A percentile compares a stretch with the other conserved stretches of the same genome.
Evolutionary conservation across 805 yeast species (phyloP).

Genomic region (Lachancea nothofagi): DNA sequence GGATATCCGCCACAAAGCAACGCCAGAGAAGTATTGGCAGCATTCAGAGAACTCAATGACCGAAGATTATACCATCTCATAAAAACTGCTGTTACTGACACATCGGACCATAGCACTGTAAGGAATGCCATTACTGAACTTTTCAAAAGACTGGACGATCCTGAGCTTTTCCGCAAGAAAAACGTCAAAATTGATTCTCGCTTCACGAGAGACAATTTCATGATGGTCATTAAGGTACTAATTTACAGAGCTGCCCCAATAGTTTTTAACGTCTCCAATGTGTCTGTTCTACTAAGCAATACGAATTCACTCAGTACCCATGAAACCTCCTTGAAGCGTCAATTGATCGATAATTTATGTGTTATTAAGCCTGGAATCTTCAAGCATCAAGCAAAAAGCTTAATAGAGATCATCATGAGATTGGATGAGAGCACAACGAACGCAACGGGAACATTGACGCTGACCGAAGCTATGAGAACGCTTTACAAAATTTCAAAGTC

Average conservation of each 20-base stretch:
- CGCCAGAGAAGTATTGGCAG: constrained; percentile 45
- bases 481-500: constrained; percentile 52
- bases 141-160: constrained; percentile 47
- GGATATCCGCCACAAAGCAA: constrained; percentile 50
- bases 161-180: constrained; percentile 40
- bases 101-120: constrained; percentile 55
- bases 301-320: constrained; percentile 28
- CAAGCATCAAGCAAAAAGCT: constrained; percentile 49
- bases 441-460: constrained; percentile 18
- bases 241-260: constrained; percentile 57
- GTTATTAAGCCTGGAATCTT: constrained; percentile 56
- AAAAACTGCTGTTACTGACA: constrained; percentile 47
- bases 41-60: constrained; percentile 51
- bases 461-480: constrained; percentile 47
- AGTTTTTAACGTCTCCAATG: constrained; percentile 59
- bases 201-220: constrained; percentile 45
- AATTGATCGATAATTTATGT: constrained; percentile 55
- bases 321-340: constrained; percentile 37
- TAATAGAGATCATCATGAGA: constrained; percentile 36
- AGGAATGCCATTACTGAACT: constrained; percentile 61
- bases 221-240: constrained; percentile 49
- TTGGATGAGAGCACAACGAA: constrained; percentile 15
- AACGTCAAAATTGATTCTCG: constrained; percentile 29
- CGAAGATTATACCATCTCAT: constrained; percentile 54
- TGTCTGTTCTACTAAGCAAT: constrained; percentile 44